A percentile compares a stretch with the other conserved stretches of the same genome.
phyloP scores from a whole-genome alignment of 2,329 filamentous ascomycete species.

The Fusarium sublunatum region DNA sequence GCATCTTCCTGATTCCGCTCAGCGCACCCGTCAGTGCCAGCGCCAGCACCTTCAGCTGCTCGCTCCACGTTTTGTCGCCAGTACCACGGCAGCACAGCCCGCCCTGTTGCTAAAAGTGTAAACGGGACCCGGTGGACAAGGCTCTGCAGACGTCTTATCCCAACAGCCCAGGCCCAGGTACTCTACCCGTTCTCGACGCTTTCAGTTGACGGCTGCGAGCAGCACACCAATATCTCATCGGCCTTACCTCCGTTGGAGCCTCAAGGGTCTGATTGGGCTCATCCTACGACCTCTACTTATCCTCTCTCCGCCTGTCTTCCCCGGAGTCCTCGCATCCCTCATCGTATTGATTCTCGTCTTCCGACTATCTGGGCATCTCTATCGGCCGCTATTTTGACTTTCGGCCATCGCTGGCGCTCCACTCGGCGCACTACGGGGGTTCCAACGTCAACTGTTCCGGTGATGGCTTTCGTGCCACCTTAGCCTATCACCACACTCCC shows the following conservation, averaged over 20 bases:
- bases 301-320: conserved; percentile 43
- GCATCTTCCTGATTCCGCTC: conserved; percentile 33
- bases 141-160: conserved; percentile 29
- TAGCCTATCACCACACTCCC: conserved; percentile 50
- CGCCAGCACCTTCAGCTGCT: conserved; percentile 26
- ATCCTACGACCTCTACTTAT: conserved; percentile 39
- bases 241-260: conserved; percentile 29
- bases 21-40: conserved; percentile 33
- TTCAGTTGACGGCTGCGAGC: conserved; percentile 31
- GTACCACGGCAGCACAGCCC: conserved; percentile 42
- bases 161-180: conserved; percentile 17
- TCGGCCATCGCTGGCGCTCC: conserved; percentile 43
- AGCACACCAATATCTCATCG: conserved; percentile 42
- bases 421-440: conserved; percentile 46
- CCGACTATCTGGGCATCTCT: conserved; percentile 41
- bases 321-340: conserved; percentile 38
- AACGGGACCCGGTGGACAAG: conserved; percentile 30
- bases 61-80: conserved; percentile 32
- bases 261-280: conserved; percentile 37
- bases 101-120: conserved; percentile 30
- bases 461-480: conserved; percentile 52
- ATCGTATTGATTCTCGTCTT: conserved; percentile 36
- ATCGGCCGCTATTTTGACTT: conserved; percentile 36
- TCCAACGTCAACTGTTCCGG: conserved; percentile 45
- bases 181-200: conserved; percentile 31